Evolutionary conservation across 2,329 filamentous ascomycete genomes (phyloP).

Genomic region (Clonostachys rosea): DNA sequence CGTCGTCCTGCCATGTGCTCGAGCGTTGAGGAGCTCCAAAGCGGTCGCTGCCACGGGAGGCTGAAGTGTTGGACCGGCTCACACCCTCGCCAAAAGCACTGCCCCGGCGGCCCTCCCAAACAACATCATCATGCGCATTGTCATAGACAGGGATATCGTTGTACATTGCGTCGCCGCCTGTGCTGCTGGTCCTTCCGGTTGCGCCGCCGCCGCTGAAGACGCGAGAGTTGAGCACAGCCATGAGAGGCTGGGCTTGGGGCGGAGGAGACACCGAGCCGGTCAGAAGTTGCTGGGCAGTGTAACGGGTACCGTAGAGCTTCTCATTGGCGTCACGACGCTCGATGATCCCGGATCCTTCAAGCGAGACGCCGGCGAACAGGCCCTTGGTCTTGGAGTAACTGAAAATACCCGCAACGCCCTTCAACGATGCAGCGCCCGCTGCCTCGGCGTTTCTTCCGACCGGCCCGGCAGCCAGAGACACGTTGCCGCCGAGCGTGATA

Average conservation of each 20-base stretch:
- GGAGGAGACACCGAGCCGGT: constrained; percentile 74
- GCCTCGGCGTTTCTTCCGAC: constrained; percentile 94
- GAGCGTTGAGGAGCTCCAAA: constrained; percentile 56
- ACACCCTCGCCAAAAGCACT: constrained; percentile 64
- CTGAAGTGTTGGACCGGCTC: constrained; percentile 14
- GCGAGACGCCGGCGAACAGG: constrained; percentile 88
- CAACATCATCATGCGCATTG: constrained; percentile 72
- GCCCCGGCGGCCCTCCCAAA: constrained; percentile 75
- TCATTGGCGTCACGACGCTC: constrained; percentile 96
- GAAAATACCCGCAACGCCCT: constrained; percentile 87
- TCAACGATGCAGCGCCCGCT: constrained; percentile 86
- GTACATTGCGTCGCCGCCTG: constrained; percentile 67
- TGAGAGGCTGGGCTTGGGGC: constrained; percentile 76
- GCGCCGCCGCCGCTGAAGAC: constrained; percentile 67
- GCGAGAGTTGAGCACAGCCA: constrained; percentile 79
- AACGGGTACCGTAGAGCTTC: constrained; percentile 83
- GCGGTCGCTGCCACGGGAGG: constrained; percentile 32
- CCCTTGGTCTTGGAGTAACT: constrained; percentile 98
- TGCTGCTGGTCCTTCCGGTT: constrained; percentile 33
- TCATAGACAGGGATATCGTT: constrained; percentile 92
- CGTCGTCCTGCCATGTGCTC: constrained; percentile 71
- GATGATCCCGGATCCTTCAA: constrained; percentile 90
- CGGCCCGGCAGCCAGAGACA: constrained; percentile 90
- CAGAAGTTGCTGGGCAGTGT: constrained; percentile 79
- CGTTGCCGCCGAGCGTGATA: constrained; percentile 90